phyloP scores from a whole-genome alignment of 1,284 basidiomycete genomes.

The Mycena citricolor region DNA sequence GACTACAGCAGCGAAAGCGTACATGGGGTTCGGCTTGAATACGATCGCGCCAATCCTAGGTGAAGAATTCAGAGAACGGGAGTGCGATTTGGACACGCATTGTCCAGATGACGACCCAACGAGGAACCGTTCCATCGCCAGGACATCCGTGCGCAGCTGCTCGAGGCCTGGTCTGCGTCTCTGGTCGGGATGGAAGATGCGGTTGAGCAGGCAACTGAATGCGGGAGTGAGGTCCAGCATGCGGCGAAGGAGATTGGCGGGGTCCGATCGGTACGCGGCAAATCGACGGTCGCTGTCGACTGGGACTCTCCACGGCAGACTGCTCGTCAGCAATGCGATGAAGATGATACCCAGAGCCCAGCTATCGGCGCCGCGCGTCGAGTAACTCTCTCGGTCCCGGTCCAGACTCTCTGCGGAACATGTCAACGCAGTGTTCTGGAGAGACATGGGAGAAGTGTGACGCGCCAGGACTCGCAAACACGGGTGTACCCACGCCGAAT shows the following conservation, averaged over 20 bases:
- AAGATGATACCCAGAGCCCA: constrained; percentile 12
- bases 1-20: constrained; percentile 9
- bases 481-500: constrained; percentile 77
- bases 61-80: constrained; percentile 2
- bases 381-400: neutral
- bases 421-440: neutral
- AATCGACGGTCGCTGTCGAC: neutral
- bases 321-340: constrained; percentile 3
- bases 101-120: constrained; percentile 11
- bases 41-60: neutral
- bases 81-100: constrained; percentile 5
- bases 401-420: constrained; percentile 5
- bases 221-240: constrained; percentile 2
- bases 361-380: constrained; percentile 6
- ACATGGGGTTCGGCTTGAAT: neutral
- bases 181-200: constrained; percentile 4
- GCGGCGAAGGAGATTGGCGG: neutral
- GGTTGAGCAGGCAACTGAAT: constrained; percentile 1
- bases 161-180: neutral
- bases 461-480: constrained; percentile 79
- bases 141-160: constrained; percentile 3
- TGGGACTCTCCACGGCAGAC: constrained; percentile 2
- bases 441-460: constrained; percentile 1
- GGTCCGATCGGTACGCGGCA: constrained; percentile 9
- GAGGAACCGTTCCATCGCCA: constrained; percentile 6